phyloP scores from a whole-genome alignment of 73 alveolate genomes.

The Blepharisma stoltei region DNA sequence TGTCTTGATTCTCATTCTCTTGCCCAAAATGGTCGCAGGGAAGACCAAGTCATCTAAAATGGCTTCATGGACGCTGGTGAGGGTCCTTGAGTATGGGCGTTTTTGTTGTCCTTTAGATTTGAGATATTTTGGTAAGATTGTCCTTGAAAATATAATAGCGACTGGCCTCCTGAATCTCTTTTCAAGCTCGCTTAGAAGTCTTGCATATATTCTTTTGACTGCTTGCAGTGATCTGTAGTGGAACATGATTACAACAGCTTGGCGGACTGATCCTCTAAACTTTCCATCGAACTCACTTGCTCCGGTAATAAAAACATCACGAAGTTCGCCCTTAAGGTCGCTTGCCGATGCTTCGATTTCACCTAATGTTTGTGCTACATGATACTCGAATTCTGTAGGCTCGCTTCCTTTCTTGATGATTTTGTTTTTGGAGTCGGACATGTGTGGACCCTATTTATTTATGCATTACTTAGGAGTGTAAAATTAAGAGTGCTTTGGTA shows the following conservation, averaged over 20 bases:
- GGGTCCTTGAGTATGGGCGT: slow-evolving; percentile 52
- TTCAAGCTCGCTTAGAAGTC: slow-evolving; percentile 50
- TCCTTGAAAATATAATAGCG: slow-evolving; percentile 43
- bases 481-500: too few relatives aligned
- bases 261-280: slow-evolving; percentile 25
- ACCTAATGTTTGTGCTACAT: slow-evolving; percentile 22
- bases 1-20: slow-evolving; percentile 46
- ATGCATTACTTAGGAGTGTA: too few relatives aligned
- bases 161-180: slow-evolving; percentile 56
- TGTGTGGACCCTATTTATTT: background rate
- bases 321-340: slow-evolving; percentile 52
- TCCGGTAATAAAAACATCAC: slow-evolving; percentile 44
- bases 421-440: slow-evolving; percentile 15
- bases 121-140: slow-evolving; percentile 43
- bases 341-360: slow-evolving; percentile 40
- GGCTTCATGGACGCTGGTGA: slow-evolving; percentile 80
- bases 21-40: slow-evolving; percentile 70
- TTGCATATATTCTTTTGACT: slow-evolving; percentile 47
- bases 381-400: slow-evolving; percentile 10
- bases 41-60: slow-evolving; percentile 73
- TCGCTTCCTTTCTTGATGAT: slow-evolving; percentile 13
- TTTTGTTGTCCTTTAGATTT: slow-evolving; percentile 38
- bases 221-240: slow-evolving; percentile 52
- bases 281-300: slow-evolving; percentile 49
- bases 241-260: slow-evolving; percentile 46